Evolutionary conservation across 441 rosid species (phyloP), one percentile per base, ranked within the genome.

Genomic region (Erodium trifolium): DNA sequence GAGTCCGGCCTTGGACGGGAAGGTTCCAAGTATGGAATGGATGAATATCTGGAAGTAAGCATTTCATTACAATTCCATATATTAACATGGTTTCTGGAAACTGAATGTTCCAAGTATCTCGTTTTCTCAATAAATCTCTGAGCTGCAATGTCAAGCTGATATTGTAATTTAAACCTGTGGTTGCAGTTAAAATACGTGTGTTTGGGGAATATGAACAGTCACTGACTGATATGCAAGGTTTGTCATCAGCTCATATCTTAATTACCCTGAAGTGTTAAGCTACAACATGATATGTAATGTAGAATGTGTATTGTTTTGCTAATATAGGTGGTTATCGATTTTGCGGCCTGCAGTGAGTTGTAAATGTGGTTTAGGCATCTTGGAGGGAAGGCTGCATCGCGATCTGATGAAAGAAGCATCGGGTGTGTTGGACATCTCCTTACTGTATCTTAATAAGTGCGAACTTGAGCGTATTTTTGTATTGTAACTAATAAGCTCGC

Each of bases 1-100:
- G 96, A 94, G 76, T 92, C 97, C 66, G 99, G 99, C 75, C 93
- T 89, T 71, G 96, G 97, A 75, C 88, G 96, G 68, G 98, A 94
- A 82, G 97, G 97, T 71, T 94, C 98, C 73, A 92, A 90, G 80
- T 94, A 94, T 65, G 97, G 99, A 70, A 87, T 92, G 73, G 99
- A 94, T 75, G 97, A 90, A 77, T 94, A 86, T 76, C 79, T 87
- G 70, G 99, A 93, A 81, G 97, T 91, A 78, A 81, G 79, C 70
- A 70, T 71, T 57, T 6, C 45, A 13, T 23, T 27, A 3, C 0
- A 27, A 49, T 14, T 9, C 1, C 34, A 60, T 60, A 60, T 60
- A 8, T 64, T 64, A 13, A 31, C 67, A 64, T 14, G 17, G 41
- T 64, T 29, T 62, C 31, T 31, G 16, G 2, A 29, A 29, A 29